Base-by-base conservation (phyloP, 768 basidiomycete species). In the Austroboletus festivus region DNA sequence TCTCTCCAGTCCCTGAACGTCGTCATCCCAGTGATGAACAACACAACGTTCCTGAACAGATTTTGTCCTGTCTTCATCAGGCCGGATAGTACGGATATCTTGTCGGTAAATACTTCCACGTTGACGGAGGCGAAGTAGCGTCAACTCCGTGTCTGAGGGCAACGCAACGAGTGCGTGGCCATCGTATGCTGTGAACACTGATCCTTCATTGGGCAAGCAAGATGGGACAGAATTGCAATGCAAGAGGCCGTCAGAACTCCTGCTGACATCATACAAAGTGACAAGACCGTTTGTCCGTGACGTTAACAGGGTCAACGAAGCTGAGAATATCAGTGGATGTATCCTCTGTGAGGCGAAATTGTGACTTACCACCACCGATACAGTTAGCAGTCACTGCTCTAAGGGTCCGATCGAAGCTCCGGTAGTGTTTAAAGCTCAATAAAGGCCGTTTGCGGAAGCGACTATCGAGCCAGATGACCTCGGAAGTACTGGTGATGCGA, bases 391-490 rank as follows among this genome's bases (percentile, higher is more conserved):
- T 80, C 4, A 67, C 57, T 0, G 71, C 61, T 38, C 68, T 64
- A 16, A 90, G 72, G 4, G 78, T 80, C 18, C 80, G 75, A 60
- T 91, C 88, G 41, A 68, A 74, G 31, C 74, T 70, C 18, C 87
- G 73, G 41, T 73, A 68, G 62, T 92, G 89, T 46, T 74, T 78
- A 54, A 77, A 77, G 4, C 76, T 78, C 9, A 91, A 54, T 4
- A 90, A 58, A 6, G 87, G 85, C 50, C 69, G 79, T 20, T 61
- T 61, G n/a, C 75, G 65, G 56, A 73, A 77, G 26, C 88, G 77
- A 23, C 73, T 68, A 58, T 92, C 89, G 23, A 90, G 61, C 88
- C 89, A 91, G 13, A 83, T 53, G 15, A 90, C 56, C 38, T 84
- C 74, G 1, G 68, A 71, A 1, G 86, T 90, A 1, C 86, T 80